A percentile compares a stretch with the other conserved stretches of the same genome.
Evolutionary conservation across 495 filamentous ascomycete genomes (phyloP).

Genomic region (Tuber calosporum): DNA sequence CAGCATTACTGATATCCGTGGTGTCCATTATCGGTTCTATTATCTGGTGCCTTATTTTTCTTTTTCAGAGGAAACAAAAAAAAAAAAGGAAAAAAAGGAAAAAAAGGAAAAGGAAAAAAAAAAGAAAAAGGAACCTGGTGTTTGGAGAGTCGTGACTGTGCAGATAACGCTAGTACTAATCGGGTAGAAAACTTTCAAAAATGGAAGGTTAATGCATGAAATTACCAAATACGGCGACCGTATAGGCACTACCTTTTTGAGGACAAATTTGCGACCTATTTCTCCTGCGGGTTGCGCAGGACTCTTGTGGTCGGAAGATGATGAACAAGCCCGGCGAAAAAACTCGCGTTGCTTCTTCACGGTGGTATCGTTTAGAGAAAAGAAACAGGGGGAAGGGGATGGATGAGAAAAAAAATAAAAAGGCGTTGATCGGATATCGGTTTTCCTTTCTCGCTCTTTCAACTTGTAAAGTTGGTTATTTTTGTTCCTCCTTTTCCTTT

Average conservation of each 20-base stretch:
- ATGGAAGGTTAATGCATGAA: slow-evolving; percentile 34
- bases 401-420: slow-evolving; percentile 35
- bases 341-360: slow-evolving; percentile 25
- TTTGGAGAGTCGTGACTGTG: neutral
- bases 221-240: slow-evolving; percentile 37
- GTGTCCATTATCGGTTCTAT: slow-evolving; percentile 27
- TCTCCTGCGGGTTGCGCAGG: slow-evolving; percentile 28
- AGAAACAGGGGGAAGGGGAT: slow-evolving; percentile 26
- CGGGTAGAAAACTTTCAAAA: slow-evolving; percentile 36
- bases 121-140: neutral
- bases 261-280: slow-evolving; percentile 36
- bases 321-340: slow-evolving; percentile 28
- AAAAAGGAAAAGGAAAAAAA: neutral
- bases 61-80: slow-evolving; percentile 10
- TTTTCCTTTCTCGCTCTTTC: slow-evolving; percentile 32
- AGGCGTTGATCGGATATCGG: slow-evolving; percentile 32
- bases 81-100: neutral
- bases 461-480: slow-evolving; percentile 28
- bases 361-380: slow-evolving; percentile 31
- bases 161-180: slow-evolving; percentile 31
- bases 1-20: slow-evolving; percentile 34
- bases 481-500: slow-evolving; percentile 25
- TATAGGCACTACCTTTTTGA: slow-evolving; percentile 36
- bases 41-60: slow-evolving; percentile 23
- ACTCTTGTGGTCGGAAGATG: slow-evolving; percentile 36